Evolutionary conservation across 805 yeast species (phyloP).

Genomic region (Zygoascus tannicola): DNA sequence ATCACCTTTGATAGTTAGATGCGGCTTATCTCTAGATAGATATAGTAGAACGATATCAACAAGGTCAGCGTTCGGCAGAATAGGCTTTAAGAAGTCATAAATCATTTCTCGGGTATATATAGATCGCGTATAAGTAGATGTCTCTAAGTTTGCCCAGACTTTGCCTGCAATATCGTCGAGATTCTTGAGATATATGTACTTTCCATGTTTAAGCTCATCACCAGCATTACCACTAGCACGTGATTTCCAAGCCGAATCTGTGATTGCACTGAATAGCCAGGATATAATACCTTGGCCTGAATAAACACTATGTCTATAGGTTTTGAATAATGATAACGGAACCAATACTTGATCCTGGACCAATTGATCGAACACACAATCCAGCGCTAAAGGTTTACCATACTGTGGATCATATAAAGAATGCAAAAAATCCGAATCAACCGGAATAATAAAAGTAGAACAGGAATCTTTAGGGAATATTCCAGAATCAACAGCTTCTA

Average conservation of each 20-base stretch:
- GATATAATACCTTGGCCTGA: not conserved
- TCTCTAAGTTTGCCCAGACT: constrained; percentile 4
- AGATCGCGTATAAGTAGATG: not conserved
- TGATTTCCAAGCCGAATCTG: constrained; percentile 17
- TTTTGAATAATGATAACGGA: constrained; percentile 20
- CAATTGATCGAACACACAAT: constrained; percentile 24
- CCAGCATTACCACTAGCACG: constrained; percentile 6
- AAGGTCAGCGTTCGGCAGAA: not conserved
- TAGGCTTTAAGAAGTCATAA: constrained; percentile 2
- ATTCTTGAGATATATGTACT: constrained; percentile 19
- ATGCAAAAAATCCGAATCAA: constrained; percentile 18
- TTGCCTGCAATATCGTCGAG: constrained; percentile 13
- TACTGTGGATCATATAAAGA: constrained; percentile 19
- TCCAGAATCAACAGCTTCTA: constrained; percentile 20
- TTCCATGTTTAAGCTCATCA: constrained; percentile 20
- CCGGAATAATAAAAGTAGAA: constrained; percentile 16
- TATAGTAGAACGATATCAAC: constrained; percentile 11
- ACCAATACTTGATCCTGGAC: constrained; percentile 19
- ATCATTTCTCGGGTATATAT: not conserved
- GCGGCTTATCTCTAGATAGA: constrained; percentile 18
- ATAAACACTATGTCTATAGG: constrained; percentile 5
- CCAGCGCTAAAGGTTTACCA: constrained; percentile 27
- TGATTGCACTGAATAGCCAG: not conserved
- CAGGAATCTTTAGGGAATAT: constrained; percentile 23
- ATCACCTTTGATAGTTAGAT: constrained; percentile 13